Evolutionary conservation across 2,329 filamentous ascomycete genomes (phyloP).

Genomic region (Calonectria fujianensis): DNA sequence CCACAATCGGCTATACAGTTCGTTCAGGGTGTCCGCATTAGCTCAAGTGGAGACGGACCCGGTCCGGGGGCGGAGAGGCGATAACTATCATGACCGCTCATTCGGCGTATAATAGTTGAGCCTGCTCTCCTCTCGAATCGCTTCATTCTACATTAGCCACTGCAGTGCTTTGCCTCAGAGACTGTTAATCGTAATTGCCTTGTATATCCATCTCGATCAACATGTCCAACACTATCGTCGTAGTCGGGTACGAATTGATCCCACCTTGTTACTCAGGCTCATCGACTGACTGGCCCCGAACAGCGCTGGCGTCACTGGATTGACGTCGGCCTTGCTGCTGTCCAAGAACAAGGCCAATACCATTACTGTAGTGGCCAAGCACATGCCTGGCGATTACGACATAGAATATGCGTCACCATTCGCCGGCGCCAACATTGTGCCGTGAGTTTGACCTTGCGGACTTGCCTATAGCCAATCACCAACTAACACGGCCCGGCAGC

Average conservation of each 20-base stretch:
- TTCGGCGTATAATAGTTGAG: not conserved
- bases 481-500: slow-evolving; percentile 52
- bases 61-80: not conserved
- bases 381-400: slow-evolving; percentile 96
- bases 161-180: not conserved
- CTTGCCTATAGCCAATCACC: not conserved
- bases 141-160: not conserved
- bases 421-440: slow-evolving; percentile 88
- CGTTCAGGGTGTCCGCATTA: not conserved
- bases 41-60: slow-evolving; percentile 5
- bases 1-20: slow-evolving; percentile 4
- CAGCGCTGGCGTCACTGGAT: slow-evolving; percentile 70
- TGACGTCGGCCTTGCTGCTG: slow-evolving; percentile 70
- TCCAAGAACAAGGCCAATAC: slow-evolving; percentile 65
- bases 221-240: slow-evolving; percentile 59
- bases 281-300: slow-evolving; percentile 24
- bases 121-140: not conserved
- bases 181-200: not conserved
- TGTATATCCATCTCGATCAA: slow-evolving; percentile 15
- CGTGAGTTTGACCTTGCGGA: slow-evolving; percentile 70
- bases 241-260: slow-evolving; percentile 56
- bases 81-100: not conserved
- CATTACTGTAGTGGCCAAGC: slow-evolving; percentile 86
- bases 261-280: not conserved
- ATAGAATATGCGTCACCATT: slow-evolving; percentile 93